phyloP scores from a whole-genome alignment of 225 moss, liverwort and hornwort species.

The Thuidium tamariscinum region DNA sequence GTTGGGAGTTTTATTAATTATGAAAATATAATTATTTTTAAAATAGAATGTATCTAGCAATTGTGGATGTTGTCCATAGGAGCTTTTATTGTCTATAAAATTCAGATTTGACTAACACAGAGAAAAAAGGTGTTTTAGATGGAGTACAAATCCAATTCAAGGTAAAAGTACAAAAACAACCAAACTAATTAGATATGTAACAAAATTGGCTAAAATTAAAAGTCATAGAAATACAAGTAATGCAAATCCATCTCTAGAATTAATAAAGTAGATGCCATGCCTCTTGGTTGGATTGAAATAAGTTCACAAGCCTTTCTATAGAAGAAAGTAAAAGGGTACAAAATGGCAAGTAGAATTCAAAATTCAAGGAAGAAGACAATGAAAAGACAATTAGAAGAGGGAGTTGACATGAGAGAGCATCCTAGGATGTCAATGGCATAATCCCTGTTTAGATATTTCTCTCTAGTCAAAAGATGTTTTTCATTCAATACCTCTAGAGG shows the following conservation, averaged over 20 bases:
- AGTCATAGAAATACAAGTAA: neutral
- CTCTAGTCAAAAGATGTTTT: neutral
- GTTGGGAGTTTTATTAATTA: neutral
- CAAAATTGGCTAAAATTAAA: neutral
- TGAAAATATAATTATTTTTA: accelerated
- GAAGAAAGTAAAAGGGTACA: neutral
- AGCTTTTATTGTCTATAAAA: neutral
- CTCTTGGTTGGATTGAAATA: neutral
- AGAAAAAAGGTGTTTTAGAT: accelerated
- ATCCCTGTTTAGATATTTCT: accelerated
- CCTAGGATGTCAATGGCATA: accelerated
- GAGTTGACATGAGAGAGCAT: accelerated
- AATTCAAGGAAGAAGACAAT: neutral
- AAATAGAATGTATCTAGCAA: neutral
- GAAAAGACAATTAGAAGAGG: accelerated
- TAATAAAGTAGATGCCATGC: neutral
- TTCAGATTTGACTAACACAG: accelerated
- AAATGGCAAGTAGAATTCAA: neutral
- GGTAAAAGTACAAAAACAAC: neutral
- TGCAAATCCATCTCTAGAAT: neutral
- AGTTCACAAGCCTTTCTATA: neutral
- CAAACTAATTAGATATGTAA: accelerated
- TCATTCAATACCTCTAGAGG: neutral
- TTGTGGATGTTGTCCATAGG: neutral
- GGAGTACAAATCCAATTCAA: neutral